Evolutionary conservation across 1,139 yeast genomes (phyloP).

Genomic region (Waltiozyma solani): DNA sequence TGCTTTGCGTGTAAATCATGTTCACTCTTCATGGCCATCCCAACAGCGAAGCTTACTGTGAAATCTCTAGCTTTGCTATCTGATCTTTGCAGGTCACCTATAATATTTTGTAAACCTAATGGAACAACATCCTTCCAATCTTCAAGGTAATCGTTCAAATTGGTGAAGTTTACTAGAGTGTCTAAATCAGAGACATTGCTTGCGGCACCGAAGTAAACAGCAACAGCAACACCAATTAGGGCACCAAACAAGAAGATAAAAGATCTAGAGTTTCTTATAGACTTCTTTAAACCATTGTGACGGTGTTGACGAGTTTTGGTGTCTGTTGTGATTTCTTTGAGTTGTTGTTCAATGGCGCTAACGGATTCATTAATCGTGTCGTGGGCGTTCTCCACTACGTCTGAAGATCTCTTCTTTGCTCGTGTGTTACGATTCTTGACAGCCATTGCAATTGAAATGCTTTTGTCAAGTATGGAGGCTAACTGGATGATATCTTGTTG

Average conservation of each 20-base stretch:
- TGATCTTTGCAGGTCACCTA: constrained; percentile 10
- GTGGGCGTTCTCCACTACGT: not conserved
- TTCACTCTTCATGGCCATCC: constrained; percentile 46
- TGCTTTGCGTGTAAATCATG: constrained; percentile 45
- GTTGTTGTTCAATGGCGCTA: constrained; percentile 4
- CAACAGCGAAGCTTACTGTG: constrained; percentile 84
- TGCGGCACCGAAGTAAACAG: constrained; percentile 51
- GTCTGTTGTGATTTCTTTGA: constrained; percentile 2
- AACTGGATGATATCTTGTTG: no score
- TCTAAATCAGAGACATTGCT: constrained; percentile 34
- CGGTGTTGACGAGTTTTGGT: no score
- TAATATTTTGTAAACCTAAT: no score
- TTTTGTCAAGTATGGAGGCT: no score
- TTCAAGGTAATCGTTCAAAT: constrained; percentile 37
- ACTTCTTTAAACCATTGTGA: no score
- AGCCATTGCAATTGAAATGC: no score
- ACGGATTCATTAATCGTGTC: constrained; percentile 6
- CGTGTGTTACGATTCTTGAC: not conserved
- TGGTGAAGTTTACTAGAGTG: constrained; percentile 45
- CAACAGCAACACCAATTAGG: constrained; percentile 53
- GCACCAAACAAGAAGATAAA: constrained; percentile 46
- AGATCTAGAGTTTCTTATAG: constrained; percentile 24
- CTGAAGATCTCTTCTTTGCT: not conserved
- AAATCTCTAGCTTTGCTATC: constrained; percentile 30
- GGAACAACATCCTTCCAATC: constrained; percentile 70